Evolutionary conservation across 805 yeast genomes (phyloP).

Genomic region (Sugiyamaella boreocaroliniensis): DNA sequence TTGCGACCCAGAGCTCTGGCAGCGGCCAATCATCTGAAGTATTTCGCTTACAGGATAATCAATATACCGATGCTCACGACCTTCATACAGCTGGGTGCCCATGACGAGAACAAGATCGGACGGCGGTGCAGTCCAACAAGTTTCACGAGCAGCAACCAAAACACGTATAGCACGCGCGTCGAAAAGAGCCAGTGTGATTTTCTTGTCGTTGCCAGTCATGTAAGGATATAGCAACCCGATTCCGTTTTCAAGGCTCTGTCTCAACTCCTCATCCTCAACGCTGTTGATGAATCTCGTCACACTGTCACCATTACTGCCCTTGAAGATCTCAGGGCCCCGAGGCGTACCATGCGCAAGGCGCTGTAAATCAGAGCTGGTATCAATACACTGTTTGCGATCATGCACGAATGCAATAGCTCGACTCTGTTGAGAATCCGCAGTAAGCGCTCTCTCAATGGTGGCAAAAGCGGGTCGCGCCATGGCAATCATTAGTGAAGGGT

Average conservation of each 20-base stretch:
- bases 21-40: slow-evolving; percentile 27
- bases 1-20: slow-evolving; percentile 8
- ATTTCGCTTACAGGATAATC: slow-evolving; percentile 60
- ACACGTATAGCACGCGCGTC: slow-evolving; percentile 45
- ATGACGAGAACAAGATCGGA: slow-evolving; percentile 54
- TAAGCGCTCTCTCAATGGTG: slow-evolving; percentile 33
- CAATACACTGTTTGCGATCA: slow-evolving; percentile 46
- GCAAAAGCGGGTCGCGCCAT: slow-evolving; percentile 45
- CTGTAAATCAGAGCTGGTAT: slow-evolving; percentile 42
- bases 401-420: slow-evolving; percentile 52
- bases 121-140: slow-evolving; percentile 42
- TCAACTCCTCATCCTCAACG: slow-evolving; percentile 43
- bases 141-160: slow-evolving; percentile 57
- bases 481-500: slow-evolving; percentile 46
- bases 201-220: slow-evolving; percentile 51
- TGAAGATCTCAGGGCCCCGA: slow-evolving; percentile 25
- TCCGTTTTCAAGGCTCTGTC: slow-evolving; percentile 46
- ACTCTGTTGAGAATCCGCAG: slow-evolving; percentile 15
- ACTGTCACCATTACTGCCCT: slow-evolving; percentile 33
- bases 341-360: slow-evolving; percentile 29
- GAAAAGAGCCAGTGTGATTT: slow-evolving; percentile 49
- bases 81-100: slow-evolving; percentile 69
- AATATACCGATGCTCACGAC: slow-evolving; percentile 60
- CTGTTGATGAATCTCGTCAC: slow-evolving; percentile 38
- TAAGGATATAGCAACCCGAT: slow-evolving; percentile 55